Conservation (phyloP, 495 filamentous ascomycete species). For the Podospora anserina region DNA sequence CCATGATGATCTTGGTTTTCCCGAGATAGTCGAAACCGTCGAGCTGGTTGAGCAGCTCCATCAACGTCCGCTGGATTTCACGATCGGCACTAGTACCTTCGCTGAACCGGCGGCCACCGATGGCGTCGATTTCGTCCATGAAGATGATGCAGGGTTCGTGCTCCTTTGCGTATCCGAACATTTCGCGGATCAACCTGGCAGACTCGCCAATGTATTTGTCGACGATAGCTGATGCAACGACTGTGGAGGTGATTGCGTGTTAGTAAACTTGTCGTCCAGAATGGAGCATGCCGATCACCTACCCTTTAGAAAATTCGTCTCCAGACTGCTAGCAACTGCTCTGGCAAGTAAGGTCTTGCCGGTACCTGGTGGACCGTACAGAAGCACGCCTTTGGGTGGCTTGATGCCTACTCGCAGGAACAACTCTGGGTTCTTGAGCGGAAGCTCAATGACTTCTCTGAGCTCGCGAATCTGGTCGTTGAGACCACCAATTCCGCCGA, state of each 20-base stretch:
- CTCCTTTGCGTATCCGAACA: conserved; percentile 99
- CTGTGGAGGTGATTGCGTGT: conserved; percentile 42
- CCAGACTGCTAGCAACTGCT: conserved; percentile 93
- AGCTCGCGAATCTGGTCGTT: conserved; percentile 99
- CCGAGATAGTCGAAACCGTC: conserved; percentile 99
- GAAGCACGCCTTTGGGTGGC: conserved; percentile 93
- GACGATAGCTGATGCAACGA: conserved; percentile 99
- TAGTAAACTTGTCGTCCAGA: neutral
- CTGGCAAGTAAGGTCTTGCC: conserved; percentile 95
- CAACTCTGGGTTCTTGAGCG: conserved; percentile 97
- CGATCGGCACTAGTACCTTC: conserved; percentile 97
- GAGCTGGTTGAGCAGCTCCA: conserved; percentile 98
- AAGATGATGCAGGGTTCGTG: conserved; percentile 99
- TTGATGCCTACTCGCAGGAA: conserved; percentile 98
- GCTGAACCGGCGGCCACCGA: conserved; percentile 95
- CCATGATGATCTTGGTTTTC: conserved; percentile 99
- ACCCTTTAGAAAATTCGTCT: conserved; percentile 99
- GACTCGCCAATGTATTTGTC: conserved; percentile 99
- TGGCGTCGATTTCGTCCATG: conserved; percentile 99
- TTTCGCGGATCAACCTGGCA: conserved; percentile 93
- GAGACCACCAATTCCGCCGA: conserved; percentile 96
- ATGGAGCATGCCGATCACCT: conserved; percentile 20
- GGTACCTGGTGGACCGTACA: conserved; percentile 97
- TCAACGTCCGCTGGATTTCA: conserved; percentile 97
- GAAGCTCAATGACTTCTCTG: conserved; percentile 95